Evolutionary conservation across 176 grass and related monocot genomes (phyloP), one percentile per base, ranked within the genome.

Genomic region (Secale cereale): DNA sequence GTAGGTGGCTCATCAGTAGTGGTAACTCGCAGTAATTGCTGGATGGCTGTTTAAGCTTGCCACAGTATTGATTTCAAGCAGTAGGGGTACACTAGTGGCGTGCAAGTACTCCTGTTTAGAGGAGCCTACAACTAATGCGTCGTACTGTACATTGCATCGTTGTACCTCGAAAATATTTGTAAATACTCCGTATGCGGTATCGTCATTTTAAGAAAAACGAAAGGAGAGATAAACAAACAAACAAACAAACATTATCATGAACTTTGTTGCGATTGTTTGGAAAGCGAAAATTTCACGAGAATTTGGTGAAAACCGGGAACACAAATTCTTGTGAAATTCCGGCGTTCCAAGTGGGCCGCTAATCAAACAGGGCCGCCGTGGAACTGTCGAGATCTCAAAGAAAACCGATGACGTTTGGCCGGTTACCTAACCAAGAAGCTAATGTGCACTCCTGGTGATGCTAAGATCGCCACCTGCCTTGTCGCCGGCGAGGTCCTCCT

Each of bases 321-420:
- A 17, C 70, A 74, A 74, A 74, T 74, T 74, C 40, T 46, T 40
- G 40, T 9, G 70, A 74, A 74, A 74, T 74, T 74, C 23, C 8
- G 40, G 70, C 70, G 23, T 74, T 45, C 69, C 37, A 46, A 17
- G 2, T 27, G 70, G 36, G 70, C 23, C 70, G 70, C 4, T 27
- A 73, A 45, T 73, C 37, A 73, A 73, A 73, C 39, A 16, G 37
- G 40, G 71, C 71, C 71, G 27, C 25, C 4, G 15, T 74, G 50
- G 14, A 0, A 4, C 48, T 45, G 4, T 26, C 15, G 37, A 45
- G 70, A 73, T 25, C 36, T 41, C 68, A 7, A 23, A 14, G 1
- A 10, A 22, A 14, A 26, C 69, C 69, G 12, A 25, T 14, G 13
- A 27, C 37, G 16, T 27, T 70, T 70, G 13, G 9, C 33, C 17